Evolutionary conservation across 148 eudicot genomes (phyloP).

Genomic region (Euryodendron excelsum): DNA sequence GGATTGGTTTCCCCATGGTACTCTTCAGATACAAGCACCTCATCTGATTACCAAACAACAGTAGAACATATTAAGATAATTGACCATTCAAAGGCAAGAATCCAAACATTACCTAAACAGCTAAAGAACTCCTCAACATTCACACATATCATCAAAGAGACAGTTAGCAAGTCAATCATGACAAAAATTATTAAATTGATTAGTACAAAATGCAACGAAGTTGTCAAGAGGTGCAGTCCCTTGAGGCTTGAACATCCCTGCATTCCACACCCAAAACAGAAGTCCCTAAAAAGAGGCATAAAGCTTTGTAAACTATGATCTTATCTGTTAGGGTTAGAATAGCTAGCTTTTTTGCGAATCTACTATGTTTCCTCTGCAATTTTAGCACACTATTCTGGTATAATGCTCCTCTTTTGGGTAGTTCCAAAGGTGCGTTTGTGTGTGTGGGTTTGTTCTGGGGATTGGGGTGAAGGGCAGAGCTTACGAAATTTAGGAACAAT

Average conservation of each 20-base stretch:
- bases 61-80: background rate
- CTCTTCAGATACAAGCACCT: constrained; percentile 73
- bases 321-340: background rate
- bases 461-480: no score
- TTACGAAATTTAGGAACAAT: no score
- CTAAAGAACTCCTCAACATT: no score
- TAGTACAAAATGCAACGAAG: background rate
- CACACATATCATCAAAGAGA: no score
- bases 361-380: background rate
- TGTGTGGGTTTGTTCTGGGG: no score
- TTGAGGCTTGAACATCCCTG: no score
- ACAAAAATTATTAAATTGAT: background rate
- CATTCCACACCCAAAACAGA: background rate
- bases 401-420: no score
- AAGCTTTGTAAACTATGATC: background rate
- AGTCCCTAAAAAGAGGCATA: background rate
- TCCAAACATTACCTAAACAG: no score
- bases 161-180: background rate
- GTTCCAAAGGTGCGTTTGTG: background rate
- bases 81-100: background rate
- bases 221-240: no score
- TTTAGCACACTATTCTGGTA: background rate
- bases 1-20: constrained; percentile 70
- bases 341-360: background rate
- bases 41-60: constrained; percentile 36